Percentiles rank a stretch among this genome's conserved stretches.
phyloP scores from a whole-genome alignment of 352 stramenopile species.

The Globisporangium yorkense region DNA sequence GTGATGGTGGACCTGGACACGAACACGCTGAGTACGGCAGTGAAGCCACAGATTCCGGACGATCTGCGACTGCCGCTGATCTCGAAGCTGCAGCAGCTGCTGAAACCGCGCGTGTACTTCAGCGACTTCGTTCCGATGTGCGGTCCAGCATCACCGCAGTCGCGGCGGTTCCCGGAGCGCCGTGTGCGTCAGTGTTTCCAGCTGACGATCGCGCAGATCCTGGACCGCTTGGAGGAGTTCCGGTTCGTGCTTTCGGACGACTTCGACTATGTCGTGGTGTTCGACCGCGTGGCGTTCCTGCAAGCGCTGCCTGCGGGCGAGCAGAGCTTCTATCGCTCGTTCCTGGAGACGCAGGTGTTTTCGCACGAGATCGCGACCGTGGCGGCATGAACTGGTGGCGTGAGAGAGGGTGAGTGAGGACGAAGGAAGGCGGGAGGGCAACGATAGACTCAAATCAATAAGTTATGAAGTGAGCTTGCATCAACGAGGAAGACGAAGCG shows the following conservation, averaged over 20 bases:
- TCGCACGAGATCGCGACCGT: conserved; percentile 79
- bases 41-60: conserved; percentile 39
- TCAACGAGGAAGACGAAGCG: too few relatives aligned
- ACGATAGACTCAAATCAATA: not conserved
- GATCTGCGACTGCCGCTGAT: conserved; percentile 35
- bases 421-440: not conserved
- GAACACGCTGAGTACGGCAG: conserved; percentile 42
- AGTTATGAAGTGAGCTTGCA: not conserved
- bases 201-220: conserved; percentile 37
- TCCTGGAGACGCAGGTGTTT: conserved; percentile 84
- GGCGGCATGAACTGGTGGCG: conserved; percentile 13
- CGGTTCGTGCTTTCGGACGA: conserved; percentile 84
- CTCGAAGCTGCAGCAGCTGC: conserved; percentile 47
- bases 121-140: conserved; percentile 75
- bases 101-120: conserved; percentile 72
- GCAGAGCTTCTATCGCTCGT: conserved; percentile 64
- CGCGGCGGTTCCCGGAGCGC: conserved; percentile 42
- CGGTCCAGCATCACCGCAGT: conserved; percentile 19
- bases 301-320: conserved; percentile 42
- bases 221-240: conserved; percentile 65
- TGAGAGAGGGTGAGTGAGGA: not conserved
- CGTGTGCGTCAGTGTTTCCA: conserved; percentile 60
- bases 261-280: conserved; percentile 84
- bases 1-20: conserved; percentile 68
- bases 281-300: conserved; percentile 71